Evolutionary conservation across 2,329 filamentous ascomycete genomes (phyloP).

Genomic region (Verticillium alfalfae): DNA sequence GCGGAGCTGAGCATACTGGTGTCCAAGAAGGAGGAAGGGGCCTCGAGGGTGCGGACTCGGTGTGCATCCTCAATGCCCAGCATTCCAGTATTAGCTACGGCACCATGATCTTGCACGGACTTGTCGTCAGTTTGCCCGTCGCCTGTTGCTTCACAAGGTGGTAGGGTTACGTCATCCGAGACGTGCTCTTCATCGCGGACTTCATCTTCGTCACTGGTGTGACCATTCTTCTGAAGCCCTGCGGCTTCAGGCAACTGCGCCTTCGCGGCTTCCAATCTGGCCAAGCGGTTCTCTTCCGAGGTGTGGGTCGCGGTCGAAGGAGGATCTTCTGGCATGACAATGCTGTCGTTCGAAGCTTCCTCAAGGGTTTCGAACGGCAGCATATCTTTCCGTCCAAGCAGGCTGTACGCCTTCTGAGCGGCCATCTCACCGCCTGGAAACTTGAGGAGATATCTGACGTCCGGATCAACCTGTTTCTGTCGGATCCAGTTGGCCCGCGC

Average conservation of each 20-base stretch:
- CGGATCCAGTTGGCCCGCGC: conserved; percentile 1
- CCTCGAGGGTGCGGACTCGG: background rate
- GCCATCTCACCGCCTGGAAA: background rate
- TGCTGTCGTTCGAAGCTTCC: background rate
- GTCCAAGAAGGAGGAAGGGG: background rate
- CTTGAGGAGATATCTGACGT: background rate
- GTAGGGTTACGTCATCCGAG: background rate
- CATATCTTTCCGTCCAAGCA: background rate
- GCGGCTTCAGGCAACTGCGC: background rate
- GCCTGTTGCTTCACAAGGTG: background rate
- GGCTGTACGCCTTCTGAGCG: background rate
- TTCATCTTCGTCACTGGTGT: too few relatives aligned
- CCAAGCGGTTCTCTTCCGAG: conserved; percentile 4
- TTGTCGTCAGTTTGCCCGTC: background rate
- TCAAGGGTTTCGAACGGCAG: background rate
- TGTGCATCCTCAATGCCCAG: background rate
- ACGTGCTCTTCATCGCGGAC: too few relatives aligned
- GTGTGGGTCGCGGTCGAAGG: conserved; percentile 8
- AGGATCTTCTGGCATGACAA: background rate
- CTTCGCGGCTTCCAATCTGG: background rate
- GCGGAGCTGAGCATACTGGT: background rate
- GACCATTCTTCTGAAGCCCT: too few relatives aligned
- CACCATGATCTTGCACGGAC: background rate
- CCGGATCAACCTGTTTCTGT: background rate
- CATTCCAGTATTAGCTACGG: background rate